These are phyloP conservation scores for Calonectria hongkongensis DNA, from an alignment of 2,329 filamentous ascomycete species.

Conservation along the genomic window DNA sequence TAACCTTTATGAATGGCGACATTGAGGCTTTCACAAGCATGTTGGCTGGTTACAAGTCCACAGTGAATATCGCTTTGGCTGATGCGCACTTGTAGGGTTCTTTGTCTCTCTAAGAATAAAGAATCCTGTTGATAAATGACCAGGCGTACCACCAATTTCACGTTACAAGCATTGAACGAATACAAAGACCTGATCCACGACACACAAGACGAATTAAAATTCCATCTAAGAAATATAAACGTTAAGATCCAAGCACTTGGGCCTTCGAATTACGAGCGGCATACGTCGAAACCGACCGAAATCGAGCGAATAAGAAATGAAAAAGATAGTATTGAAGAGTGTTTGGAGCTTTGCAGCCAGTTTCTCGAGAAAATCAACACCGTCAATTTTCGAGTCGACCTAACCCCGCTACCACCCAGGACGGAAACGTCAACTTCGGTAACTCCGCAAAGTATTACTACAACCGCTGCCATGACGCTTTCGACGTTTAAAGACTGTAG, in stretches of 20 bases:
- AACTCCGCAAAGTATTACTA: background rate
- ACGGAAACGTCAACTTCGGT: background rate
- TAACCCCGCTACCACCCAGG: background rate
- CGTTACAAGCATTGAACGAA: slow-evolving; percentile 23
- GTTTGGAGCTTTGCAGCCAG: slow-evolving; percentile 13
- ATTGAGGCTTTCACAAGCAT: slow-evolving; percentile 27
- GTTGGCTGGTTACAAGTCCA: slow-evolving; percentile 34
- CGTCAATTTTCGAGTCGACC: slow-evolving; percentile 2
- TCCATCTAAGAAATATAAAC: slow-evolving; percentile 22
- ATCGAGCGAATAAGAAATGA: slow-evolving; percentile 20
- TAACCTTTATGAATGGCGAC: slow-evolving; percentile 32
- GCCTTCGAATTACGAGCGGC: background rate
- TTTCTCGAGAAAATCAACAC: slow-evolving; percentile 27
- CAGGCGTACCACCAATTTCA: slow-evolving; percentile 23
- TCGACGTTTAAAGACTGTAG: slow-evolving; percentile 19
- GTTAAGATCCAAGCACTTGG: slow-evolving; percentile 4
- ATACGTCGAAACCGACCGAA: background rate
- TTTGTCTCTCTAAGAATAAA: background rate
- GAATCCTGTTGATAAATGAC: background rate
- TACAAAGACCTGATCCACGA: slow-evolving; percentile 32
- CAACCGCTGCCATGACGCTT: slow-evolving; percentile 4
- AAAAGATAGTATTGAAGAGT: slow-evolving; percentile 8
- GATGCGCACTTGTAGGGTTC: slow-evolving; percentile 24
- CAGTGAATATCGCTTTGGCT: slow-evolving; percentile 23
- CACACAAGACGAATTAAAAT: slow-evolving; percentile 15